Evolutionary conservation across 495 filamentous ascomycete species (phyloP).

Genomic region (Penicillium flavigenum): DNA sequence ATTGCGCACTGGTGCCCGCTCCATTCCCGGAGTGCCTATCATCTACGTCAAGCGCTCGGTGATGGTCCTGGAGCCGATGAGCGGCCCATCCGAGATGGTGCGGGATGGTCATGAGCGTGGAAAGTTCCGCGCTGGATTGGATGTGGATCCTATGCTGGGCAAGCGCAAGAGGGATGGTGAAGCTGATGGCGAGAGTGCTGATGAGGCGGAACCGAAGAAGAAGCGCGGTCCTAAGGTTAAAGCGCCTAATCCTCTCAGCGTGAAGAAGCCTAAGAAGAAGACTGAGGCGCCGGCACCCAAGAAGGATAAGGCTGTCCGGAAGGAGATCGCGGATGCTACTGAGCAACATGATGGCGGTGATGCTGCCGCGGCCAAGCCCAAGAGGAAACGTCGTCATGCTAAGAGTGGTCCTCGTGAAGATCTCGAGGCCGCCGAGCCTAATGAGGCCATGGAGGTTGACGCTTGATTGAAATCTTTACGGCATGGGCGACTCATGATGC

Average conservation of each 20-base stretch:
- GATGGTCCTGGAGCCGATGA: slow-evolving; percentile 90
- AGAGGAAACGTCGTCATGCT: slow-evolving; percentile 51
- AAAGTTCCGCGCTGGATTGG: slow-evolving; percentile 75
- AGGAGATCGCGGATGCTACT: slow-evolving; percentile 12
- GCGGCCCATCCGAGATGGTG: slow-evolving; percentile 56
- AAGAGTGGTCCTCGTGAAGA: slow-evolving; percentile 30
- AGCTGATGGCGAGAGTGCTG: slow-evolving; percentile 17
- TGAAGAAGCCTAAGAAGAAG: slow-evolving; percentile 77
- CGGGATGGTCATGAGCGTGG: slow-evolving; percentile 66
- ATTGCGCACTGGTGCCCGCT: slow-evolving; percentile 37
- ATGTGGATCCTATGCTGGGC: slow-evolving; percentile 38
- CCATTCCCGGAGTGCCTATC: slow-evolving; percentile 70
- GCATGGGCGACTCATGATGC: slow-evolving; percentile 16
- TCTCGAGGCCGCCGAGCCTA: slow-evolving; percentile 20
- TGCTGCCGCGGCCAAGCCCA: slow-evolving; percentile 28
- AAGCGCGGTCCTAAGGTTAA: slow-evolving; percentile 71
- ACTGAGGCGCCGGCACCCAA: slow-evolving; percentile 16
- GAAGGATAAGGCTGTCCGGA: slow-evolving; percentile 18
- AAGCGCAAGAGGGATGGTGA: slow-evolving; percentile 47
- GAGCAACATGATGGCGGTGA: slow-evolving; percentile 27
- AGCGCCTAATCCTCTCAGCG: slow-evolving; percentile 82
- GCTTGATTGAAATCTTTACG: slow-evolving; percentile 15
- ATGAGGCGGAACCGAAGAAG: slow-evolving; percentile 49
- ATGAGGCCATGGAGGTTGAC: slow-evolving; percentile 29
- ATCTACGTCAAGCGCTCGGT: slow-evolving; percentile 83